Conservation (phyloP, 177 flowering plant genomes). For the Vitis hybrid region DNA sequence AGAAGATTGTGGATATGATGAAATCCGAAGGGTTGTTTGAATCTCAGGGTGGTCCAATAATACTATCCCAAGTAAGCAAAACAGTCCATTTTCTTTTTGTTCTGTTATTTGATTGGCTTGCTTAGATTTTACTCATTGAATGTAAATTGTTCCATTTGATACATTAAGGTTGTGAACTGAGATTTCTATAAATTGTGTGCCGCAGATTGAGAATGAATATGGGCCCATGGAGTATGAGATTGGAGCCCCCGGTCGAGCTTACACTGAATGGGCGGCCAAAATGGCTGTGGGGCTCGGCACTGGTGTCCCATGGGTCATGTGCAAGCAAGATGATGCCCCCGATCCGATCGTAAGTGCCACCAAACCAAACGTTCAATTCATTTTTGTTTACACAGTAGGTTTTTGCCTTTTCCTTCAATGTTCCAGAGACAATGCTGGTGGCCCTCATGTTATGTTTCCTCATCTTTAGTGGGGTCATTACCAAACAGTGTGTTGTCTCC, state of each 20-base stretch:
- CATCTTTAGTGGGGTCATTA: slow-evolving; percentile 18
- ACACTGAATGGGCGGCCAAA: slow-evolving; percentile 77
- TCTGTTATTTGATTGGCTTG: background rate
- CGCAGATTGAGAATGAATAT: slow-evolving; percentile 91
- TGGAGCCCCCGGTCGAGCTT: slow-evolving; percentile 65
- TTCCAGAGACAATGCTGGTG: slow-evolving; percentile 7
- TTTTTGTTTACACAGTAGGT: background rate
- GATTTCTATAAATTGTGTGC: slow-evolving; percentile 3
- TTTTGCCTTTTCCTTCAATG: slow-evolving; percentile 11
- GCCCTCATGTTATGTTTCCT: slow-evolving; percentile 19
- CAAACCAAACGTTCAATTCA: background rate
- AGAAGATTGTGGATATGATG: slow-evolving; percentile 88
- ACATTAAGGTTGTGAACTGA: background rate
- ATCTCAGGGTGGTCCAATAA: slow-evolving; percentile 95
- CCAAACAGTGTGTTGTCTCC: slow-evolving; percentile 13
- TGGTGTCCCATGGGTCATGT: slow-evolving; percentile 96
- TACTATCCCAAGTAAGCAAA: slow-evolving; percentile 74
- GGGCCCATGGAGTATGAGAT: slow-evolving; percentile 78
- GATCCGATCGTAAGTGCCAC: slow-evolving; percentile 72
- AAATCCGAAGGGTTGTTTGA: slow-evolving; percentile 78
- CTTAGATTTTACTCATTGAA: background rate
- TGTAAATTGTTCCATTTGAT: background rate
- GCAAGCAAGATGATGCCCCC: slow-evolving; percentile 97
- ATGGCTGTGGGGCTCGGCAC: slow-evolving; percentile 85
- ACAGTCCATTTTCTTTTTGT: background rate